These are phyloP conservation scores for Microthlaspi erraticum DNA, from an alignment of 345 rosid genomes.

Conservation along the genomic window DNA sequence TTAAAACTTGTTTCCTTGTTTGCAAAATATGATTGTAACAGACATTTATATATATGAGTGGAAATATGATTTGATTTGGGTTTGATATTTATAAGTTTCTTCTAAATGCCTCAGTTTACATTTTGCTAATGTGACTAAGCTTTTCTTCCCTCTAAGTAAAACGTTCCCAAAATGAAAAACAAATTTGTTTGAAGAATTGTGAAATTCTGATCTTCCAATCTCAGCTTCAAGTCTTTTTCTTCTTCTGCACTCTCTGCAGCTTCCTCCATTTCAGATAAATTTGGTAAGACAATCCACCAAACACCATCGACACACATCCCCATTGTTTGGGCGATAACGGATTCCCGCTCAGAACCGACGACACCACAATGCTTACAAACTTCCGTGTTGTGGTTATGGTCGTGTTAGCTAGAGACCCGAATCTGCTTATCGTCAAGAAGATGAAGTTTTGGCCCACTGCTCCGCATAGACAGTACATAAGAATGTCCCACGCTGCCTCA, in stretches of 20 bases:
- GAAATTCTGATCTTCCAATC: neutral
- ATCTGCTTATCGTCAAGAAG: constrained; percentile 89
- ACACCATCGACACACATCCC: constrained; percentile 93
- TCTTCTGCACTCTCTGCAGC: constrained; percentile 79
- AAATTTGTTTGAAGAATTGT: constrained; percentile 13
- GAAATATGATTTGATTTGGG: constrained; percentile 38
- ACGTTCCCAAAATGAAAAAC: constrained; percentile 26
- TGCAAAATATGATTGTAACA: constrained; percentile 15
- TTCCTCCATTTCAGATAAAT: constrained; percentile 93
- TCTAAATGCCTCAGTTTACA: constrained; percentile 40
- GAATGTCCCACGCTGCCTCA: constrained; percentile 92
- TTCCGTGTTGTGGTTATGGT: constrained; percentile 96
- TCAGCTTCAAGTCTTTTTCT: constrained; percentile 65
- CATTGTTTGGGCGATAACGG: constrained; percentile 89
- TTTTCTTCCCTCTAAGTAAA: constrained; percentile 27
- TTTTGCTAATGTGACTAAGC: constrained; percentile 34
- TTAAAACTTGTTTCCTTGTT: constrained; percentile 24
- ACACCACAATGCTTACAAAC: constrained; percentile 92
- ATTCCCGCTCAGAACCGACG: constrained; percentile 87
- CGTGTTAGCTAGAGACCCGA: constrained; percentile 94
- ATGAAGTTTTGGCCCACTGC: constrained; percentile 98
- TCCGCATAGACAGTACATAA: constrained; percentile 91
- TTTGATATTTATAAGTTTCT: constrained; percentile 20
- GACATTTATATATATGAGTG: constrained; percentile 31
- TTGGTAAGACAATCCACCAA: constrained; percentile 96